These are phyloP conservation scores for Galium porrigens DNA, from an alignment of 305 asterid species.

Conservation along the genomic window DNA sequence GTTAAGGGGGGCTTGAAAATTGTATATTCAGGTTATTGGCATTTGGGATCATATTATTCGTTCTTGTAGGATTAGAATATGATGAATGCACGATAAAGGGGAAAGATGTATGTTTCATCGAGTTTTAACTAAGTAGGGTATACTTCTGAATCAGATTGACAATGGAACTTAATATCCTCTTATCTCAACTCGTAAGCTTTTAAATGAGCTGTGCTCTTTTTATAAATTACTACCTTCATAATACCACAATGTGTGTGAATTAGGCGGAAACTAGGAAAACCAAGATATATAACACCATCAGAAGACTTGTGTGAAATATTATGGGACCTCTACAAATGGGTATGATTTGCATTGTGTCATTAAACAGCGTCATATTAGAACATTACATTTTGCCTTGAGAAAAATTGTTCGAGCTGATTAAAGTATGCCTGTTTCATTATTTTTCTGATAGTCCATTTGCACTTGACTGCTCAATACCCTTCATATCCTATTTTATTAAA, in stretches of 20 bases:
- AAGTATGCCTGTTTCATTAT: neutral
- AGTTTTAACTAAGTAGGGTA: neutral
- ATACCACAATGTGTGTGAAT: neutral
- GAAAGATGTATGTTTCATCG: neutral
- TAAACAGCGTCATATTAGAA: neutral
- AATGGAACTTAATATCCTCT: neutral
- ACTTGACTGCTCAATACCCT: neutral
- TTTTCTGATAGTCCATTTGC: neutral
- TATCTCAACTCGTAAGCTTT: neutral
- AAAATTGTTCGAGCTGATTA: neutral
- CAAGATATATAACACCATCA: neutral
- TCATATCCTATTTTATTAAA: constrained; percentile 1
- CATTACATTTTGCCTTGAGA: neutral
- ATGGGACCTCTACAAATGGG: neutral
- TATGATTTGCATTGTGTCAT: neutral
- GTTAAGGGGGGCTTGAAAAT: neutral
- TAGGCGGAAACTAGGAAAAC: neutral
- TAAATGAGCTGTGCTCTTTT: neutral
- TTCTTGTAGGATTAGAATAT: neutral
- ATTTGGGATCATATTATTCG: neutral
- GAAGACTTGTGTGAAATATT: no score
- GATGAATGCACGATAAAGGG: neutral
- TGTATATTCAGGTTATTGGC: neutral
- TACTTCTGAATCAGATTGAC: neutral
- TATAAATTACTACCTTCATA: neutral